phyloP scores from a whole-genome alignment of 176 grass and related monocot species.

The Eleusine indica region DNA sequence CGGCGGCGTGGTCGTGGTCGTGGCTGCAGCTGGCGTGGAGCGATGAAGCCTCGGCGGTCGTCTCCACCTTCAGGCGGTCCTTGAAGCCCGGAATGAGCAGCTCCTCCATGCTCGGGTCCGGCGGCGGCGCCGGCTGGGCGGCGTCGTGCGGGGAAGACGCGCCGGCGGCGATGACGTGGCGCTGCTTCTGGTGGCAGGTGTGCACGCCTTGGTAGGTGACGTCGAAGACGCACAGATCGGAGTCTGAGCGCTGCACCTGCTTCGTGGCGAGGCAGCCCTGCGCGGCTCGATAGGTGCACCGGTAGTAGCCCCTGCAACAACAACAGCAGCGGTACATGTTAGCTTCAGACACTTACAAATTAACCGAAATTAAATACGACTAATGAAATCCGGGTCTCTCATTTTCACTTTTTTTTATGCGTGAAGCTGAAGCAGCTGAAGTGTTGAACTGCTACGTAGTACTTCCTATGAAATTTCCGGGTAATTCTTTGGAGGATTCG shows the following conservation, averaged over 20 bases:
- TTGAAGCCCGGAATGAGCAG: conserved; percentile 57
- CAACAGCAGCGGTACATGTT: neutral
- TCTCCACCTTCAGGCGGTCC: conserved; percentile 44
- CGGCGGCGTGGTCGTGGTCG: neutral
- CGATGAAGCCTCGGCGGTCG: neutral
- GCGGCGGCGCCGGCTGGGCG: neutral
- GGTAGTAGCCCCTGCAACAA: conserved; percentile 74
- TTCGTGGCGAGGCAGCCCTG: conserved; percentile 73
- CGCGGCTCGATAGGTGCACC: conserved; percentile 69
- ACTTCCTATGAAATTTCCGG: neutral
- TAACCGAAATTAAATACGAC: neutral
- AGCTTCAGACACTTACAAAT: neutral
- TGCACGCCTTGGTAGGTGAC: conserved; percentile 77
- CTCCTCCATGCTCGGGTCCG: conserved; percentile 39
- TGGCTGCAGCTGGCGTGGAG: neutral
- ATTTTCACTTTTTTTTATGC: neutral
- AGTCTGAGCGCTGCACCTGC: conserved; percentile 86
- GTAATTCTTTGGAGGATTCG: neutral
- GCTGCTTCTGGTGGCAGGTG: conserved; percentile 61
- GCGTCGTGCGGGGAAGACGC: neutral
- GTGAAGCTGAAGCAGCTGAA: too few species aligned
- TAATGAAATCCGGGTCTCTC: neutral
- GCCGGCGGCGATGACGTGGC: neutral
- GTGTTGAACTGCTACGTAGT: neutral
- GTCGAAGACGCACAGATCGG: conserved; percentile 61